Conservation (phyloP, 148 eudicot species). For the Rhododendron mucronatum region DNA sequence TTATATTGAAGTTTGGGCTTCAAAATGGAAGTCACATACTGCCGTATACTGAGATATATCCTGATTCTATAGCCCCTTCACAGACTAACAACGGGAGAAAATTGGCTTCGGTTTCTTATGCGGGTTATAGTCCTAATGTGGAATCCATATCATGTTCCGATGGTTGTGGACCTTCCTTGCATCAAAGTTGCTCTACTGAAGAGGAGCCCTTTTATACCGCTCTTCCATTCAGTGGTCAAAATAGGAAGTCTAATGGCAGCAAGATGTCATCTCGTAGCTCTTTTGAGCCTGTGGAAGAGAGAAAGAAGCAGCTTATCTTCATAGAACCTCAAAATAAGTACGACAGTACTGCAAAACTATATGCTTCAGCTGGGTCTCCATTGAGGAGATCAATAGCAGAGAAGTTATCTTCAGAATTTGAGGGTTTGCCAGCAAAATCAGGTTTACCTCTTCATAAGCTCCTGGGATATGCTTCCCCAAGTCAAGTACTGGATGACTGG, state of each 20-base stretch:
- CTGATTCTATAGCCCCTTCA: conserved; percentile 32
- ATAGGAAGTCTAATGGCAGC: conserved; percentile 9
- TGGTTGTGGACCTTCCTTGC: conserved; percentile 30
- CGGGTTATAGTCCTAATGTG: conserved; percentile 10
- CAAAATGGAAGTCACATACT: conserved; percentile 38
- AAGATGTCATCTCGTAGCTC: conserved; percentile 26
- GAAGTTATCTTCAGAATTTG: conserved; percentile 36
- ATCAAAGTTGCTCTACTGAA: conserved; percentile 27
- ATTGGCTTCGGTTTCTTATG: conserved; percentile 13
- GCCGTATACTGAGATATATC: conserved; percentile 13
- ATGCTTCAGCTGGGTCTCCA: conserved; percentile 20
- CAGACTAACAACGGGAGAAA: conserved; percentile 18
- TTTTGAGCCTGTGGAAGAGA: conserved; percentile 23
- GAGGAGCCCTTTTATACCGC: conserved; percentile 19
- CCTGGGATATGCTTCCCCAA: conserved; percentile 76
- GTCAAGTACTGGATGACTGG: conserved; percentile 24
- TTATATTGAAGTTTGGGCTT: conserved; percentile 47
- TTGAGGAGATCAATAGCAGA: conserved; percentile 20
- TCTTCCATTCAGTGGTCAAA: conserved; percentile 8
- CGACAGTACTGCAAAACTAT: conserved; percentile 14
- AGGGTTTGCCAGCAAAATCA: conserved; percentile 35
- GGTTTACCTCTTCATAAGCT: conserved; percentile 76
- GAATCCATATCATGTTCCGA: conserved; percentile 35
- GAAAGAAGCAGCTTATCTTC: conserved; percentile 19
- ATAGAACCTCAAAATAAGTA: conserved; percentile 15